phyloP scores from a whole-genome alignment of 768 basidiomycete species.

The Kockovaella imperatae region DNA sequence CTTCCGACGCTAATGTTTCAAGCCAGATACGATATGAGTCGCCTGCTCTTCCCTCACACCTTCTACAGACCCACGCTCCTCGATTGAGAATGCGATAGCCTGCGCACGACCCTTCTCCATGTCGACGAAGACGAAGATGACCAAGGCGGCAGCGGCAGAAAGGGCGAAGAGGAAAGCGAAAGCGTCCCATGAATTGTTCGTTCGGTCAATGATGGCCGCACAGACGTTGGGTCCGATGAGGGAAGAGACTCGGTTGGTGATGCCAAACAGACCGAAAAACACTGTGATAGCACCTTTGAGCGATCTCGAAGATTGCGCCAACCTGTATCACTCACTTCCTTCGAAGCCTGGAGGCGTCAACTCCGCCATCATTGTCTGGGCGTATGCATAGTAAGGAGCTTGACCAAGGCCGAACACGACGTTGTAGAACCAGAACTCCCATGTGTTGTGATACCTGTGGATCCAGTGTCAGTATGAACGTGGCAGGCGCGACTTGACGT shows the following conservation, averaged over 20 bases:
- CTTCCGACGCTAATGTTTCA: no score
- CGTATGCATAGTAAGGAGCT: conserved; percentile 70
- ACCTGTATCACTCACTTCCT: conserved; percentile 28
- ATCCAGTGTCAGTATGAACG: background rate
- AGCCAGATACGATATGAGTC: no score
- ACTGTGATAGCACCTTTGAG: conserved; percentile 43
- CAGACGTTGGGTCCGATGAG: conserved; percentile 82
- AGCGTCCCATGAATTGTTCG: conserved; percentile 70
- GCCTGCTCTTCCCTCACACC: no score
- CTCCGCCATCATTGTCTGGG: conserved; percentile 74
- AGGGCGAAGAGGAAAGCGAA: conserved; percentile 76
- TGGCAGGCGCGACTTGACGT: background rate
- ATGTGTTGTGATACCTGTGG: conserved; percentile 62
- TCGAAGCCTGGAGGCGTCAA: conserved; percentile 63
- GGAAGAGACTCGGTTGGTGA: conserved; percentile 73
- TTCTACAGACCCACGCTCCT: conserved; percentile 11
- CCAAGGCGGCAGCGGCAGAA: conserved; percentile 56
- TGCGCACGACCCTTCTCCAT: conserved; percentile 57
- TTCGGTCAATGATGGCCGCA: conserved; percentile 65
- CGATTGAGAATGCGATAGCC: conserved; percentile 49
- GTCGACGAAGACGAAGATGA: conserved; percentile 71
- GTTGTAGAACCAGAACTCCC: conserved; percentile 52
- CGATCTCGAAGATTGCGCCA: conserved; percentile 21
- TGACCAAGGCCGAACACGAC: conserved; percentile 55
- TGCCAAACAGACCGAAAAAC: conserved; percentile 67